Evolutionary conservation across 2,329 filamentous ascomycete species (phyloP).

Genomic region (Alternaria viburni): DNA sequence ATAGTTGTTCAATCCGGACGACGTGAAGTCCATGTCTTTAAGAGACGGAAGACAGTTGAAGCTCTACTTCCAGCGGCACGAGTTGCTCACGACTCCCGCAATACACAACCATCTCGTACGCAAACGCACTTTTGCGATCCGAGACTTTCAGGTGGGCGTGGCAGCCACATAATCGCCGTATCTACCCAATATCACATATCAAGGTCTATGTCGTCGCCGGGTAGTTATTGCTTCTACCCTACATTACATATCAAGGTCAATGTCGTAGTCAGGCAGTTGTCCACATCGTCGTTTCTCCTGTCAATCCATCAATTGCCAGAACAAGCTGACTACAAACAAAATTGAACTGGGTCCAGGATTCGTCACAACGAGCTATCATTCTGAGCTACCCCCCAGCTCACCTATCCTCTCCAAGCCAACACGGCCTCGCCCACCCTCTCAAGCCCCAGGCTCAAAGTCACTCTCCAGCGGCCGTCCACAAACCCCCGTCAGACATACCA

Average conservation of each 20-base stretch:
- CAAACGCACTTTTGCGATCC: not conserved
- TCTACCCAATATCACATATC: not conserved
- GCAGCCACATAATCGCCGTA: not conserved
- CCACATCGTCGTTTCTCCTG: not conserved
- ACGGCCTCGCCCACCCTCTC: not conserved
- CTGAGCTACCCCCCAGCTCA: not conserved
- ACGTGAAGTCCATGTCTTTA: not conserved
- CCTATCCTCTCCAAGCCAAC: not conserved
- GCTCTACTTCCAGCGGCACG: not conserved
- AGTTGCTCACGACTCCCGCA: not conserved
- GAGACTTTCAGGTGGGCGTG: not conserved
- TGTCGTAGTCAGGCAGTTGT: not conserved
- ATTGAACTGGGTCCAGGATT: not conserved
- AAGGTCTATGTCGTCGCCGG: not conserved
- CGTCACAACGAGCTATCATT: not conserved
- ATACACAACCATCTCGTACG: not conserved
- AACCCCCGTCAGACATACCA: not conserved
- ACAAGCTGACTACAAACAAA: not conserved
- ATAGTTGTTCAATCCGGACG: not conserved
- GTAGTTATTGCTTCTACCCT: too few species aligned
- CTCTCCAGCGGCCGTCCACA: not conserved
- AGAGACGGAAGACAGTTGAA: not conserved
- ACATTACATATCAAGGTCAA: not conserved
- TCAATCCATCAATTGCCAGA: not conserved
- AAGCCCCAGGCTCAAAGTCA: not conserved